Evolutionary conservation across 2,329 filamentous ascomycete genomes (phyloP).

Genomic region (Clonostachys chloroleuca): DNA sequence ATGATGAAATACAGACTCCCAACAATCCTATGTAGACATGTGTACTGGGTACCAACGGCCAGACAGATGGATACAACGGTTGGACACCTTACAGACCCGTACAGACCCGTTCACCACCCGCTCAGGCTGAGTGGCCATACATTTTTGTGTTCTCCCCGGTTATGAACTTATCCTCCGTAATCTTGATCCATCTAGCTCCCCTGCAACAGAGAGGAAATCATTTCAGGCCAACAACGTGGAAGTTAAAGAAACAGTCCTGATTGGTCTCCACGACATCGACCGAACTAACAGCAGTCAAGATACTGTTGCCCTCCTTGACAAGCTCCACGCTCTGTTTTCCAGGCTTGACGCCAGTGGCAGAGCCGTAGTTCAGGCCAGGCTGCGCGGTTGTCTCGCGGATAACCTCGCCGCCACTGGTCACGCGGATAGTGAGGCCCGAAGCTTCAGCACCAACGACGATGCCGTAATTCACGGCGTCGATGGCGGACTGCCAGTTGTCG

Average conservation of each 20-base stretch:
- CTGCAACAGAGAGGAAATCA: background rate
- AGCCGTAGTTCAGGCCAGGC: conserved; percentile 4
- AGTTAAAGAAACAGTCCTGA: conserved; percentile 1
- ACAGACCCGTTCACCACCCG: too few relatives aligned
- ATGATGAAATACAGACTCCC: too few relatives aligned
- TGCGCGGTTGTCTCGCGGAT: background rate
- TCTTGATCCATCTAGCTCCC: too few relatives aligned
- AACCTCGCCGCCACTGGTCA: conserved; percentile 2
- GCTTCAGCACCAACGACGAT: background rate
- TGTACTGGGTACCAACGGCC: too few relatives aligned
- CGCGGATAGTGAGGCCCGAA: background rate
- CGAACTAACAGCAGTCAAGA: background rate
- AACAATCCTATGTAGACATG: too few relatives aligned
- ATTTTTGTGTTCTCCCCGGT: too few relatives aligned
- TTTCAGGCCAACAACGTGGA: background rate
- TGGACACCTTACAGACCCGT: too few relatives aligned
- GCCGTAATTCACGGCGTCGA: conserved; percentile 5
- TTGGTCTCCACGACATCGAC: conserved; percentile 1
- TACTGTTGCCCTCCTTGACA: background rate
- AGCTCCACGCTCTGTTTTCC: conserved; percentile 3
- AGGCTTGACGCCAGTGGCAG: background rate
- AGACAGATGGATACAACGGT: too few relatives aligned
- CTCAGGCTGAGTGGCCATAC: too few relatives aligned
- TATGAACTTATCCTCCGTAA: too few relatives aligned
- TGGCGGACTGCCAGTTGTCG: conserved; percentile 1